Percentiles rank a stretch among this genome's conserved stretches.
Conservation (phyloP, 305 asterid genomes). For the Fraxinus sp. region DNA sequence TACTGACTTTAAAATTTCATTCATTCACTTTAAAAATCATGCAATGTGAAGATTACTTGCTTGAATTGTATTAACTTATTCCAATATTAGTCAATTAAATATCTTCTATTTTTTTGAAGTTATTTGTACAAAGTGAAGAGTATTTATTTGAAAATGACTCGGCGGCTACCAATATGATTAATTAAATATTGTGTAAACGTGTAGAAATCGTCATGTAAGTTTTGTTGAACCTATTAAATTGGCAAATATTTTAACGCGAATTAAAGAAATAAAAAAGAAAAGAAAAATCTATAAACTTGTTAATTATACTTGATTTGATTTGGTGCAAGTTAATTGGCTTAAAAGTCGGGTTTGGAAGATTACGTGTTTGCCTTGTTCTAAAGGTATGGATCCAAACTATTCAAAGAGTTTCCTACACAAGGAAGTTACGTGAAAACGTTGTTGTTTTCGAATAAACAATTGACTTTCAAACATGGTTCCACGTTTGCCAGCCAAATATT, state of each 20-base stretch:
- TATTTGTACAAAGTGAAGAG: background rate
- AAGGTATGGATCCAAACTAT: background rate
- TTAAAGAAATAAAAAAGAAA: background rate
- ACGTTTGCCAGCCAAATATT: background rate
- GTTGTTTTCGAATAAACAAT: background rate
- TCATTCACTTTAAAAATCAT: background rate
- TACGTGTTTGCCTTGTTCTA: conserved; percentile 18
- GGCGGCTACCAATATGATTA: background rate
- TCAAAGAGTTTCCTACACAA: background rate
- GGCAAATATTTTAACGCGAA: background rate
- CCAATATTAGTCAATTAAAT: background rate
- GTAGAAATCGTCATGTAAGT: background rate
- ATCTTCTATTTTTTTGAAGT: background rate
- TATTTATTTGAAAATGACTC: background rate
- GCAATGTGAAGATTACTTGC: background rate
- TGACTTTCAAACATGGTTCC: background rate
- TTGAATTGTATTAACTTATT: background rate
- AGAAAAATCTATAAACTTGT: background rate
- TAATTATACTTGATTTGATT: background rate
- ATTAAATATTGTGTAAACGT: background rate
- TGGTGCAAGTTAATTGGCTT: conserved; percentile 12
- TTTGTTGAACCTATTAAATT: background rate
- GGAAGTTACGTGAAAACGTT: background rate
- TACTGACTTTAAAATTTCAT: conserved; percentile 17
- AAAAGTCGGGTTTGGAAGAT: conserved; percentile 10